phyloP scores from a whole-genome alignment of 257 asterid species.

The Buddleja alternifolia region DNA sequence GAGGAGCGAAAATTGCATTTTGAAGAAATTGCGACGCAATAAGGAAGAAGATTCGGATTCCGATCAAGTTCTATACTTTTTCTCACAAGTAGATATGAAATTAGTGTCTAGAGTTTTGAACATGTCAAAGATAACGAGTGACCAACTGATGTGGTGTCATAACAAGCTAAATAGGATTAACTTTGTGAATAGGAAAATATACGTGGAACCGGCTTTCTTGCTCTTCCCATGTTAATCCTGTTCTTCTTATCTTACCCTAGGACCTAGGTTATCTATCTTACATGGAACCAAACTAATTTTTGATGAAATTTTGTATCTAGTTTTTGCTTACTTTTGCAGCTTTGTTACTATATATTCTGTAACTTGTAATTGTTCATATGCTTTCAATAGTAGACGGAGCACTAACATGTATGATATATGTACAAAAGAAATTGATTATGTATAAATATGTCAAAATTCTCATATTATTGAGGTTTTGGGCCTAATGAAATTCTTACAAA shows the following conservation, averaged over 20 bases:
- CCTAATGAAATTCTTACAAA: too few species aligned
- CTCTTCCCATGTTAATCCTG: slow-evolving; percentile 70
- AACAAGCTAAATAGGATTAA: slow-evolving; percentile 68
- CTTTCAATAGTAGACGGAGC: too few species aligned
- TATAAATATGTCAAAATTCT: too few species aligned
- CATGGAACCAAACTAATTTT: slow-evolving; percentile 2
- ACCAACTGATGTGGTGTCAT: slow-evolving; percentile 79
- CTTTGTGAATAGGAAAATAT: slow-evolving; percentile 67
- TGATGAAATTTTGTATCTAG: too few species aligned
- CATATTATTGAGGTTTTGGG: too few species aligned
- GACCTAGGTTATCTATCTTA: too few species aligned
- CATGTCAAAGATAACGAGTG: slow-evolving; percentile 68
- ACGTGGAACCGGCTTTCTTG: slow-evolving; percentile 74
- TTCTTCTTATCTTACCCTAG: slow-evolving; percentile 5
- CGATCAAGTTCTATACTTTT: slow-evolving; percentile 73
- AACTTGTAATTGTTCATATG: too few species aligned
- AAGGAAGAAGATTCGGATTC: slow-evolving; percentile 52
- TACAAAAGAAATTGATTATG: too few species aligned
- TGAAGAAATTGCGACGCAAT: slow-evolving; percentile 54
- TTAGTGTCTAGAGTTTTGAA: slow-evolving; percentile 77
- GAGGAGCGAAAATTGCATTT: slow-evolving; percentile 76
- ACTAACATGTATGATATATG: too few species aligned
- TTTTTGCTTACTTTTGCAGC: too few species aligned
- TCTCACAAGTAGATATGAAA: slow-evolving; percentile 83
- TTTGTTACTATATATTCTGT: too few species aligned